A percentile compares a stretch with the other conserved stretches of the same genome.
These are phyloP conservation scores for Hordeum vulgare DNA, from an alignment of 176 grass and related monocot species.

Conservation along the genomic window DNA sequence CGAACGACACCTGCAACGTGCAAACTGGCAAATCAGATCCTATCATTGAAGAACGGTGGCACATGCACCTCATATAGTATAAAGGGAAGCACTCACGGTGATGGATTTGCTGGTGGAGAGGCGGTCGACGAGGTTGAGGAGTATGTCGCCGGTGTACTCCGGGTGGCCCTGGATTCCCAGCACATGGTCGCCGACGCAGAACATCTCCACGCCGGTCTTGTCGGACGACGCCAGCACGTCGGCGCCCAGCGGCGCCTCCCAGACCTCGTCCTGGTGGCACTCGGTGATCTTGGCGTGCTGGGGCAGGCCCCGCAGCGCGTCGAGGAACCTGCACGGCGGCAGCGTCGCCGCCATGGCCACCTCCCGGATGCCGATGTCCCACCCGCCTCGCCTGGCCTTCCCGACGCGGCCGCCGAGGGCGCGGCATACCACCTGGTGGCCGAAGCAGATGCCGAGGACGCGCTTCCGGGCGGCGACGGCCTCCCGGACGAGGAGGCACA, in stretches of 20 bases:
- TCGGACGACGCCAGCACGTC: constrained; percentile 69
- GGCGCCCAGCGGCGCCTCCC: constrained; percentile 60
- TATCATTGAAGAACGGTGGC: too few relatives aligned
- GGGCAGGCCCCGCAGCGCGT: constrained; percentile 24
- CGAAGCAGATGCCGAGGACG: constrained; percentile 88
- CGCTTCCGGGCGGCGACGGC: constrained; percentile 43
- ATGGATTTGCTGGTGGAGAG: constrained; percentile 42
- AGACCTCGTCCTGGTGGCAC: constrained; percentile 87
- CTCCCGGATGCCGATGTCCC: constrained; percentile 76
- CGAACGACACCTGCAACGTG: constrained; percentile 25
- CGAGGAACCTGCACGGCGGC: neutral
- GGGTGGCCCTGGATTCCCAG: constrained; percentile 91
- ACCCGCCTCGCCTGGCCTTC: constrained; percentile 41
- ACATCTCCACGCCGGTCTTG: constrained; percentile 72
- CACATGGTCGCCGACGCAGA: constrained; percentile 47
- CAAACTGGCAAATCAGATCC: neutral
- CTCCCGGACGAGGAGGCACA: constrained; percentile 55
- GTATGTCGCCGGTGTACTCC: constrained; percentile 81
- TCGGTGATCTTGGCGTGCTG: constrained; percentile 50
- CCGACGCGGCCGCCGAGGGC: constrained; percentile 60
- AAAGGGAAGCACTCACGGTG: constrained; percentile 32
- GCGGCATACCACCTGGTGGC: constrained; percentile 88
- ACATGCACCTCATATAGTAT: too few relatives aligned
- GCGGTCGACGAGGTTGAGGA: constrained; percentile 66
- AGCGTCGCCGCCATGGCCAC: constrained; percentile 6